phyloP scores from a whole-genome alignment of 1,284 basidiomycete genomes.

The Irpex rosettiformis region DNA sequence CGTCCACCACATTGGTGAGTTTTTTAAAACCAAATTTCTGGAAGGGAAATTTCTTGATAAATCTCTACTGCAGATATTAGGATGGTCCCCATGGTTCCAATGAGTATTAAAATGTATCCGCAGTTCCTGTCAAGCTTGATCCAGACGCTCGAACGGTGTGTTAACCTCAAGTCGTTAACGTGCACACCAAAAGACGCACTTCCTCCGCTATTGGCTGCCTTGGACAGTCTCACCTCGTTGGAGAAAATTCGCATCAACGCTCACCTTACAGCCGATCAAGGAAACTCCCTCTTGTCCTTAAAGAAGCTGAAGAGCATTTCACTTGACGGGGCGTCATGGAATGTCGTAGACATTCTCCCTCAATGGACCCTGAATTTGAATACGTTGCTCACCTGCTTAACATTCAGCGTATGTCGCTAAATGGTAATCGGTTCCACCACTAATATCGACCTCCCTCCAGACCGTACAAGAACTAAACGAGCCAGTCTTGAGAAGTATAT shows the following conservation, averaged over 20 bases:
- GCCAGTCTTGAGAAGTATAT: constrained; percentile 41
- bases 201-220: constrained; percentile 42
- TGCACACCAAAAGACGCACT: constrained; percentile 44
- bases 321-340: constrained; percentile 59
- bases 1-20: constrained; percentile 57
- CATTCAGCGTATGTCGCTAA: constrained; percentile 48
- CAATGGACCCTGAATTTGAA: constrained; percentile 43
- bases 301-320: constrained; percentile 41
- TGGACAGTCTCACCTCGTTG: constrained; percentile 43
- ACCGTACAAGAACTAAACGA: constrained; percentile 52
- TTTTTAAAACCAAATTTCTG: not conserved
- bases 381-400: constrained; percentile 46
- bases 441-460: constrained; percentile 30
- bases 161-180: constrained; percentile 52
- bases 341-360: constrained; percentile 53
- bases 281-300: constrained; percentile 40
- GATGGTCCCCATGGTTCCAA: constrained; percentile 35
- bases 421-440: constrained; percentile 3
- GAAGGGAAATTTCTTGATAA: not conserved
- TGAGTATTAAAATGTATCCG: constrained; percentile 32
- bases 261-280: constrained; percentile 45
- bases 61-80: constrained; percentile 45
- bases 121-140: constrained; percentile 50
- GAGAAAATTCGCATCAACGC: constrained; percentile 46
- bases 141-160: constrained; percentile 42